Evolutionary conservation across 805 yeast species (phyloP), one percentile per base, ranked within the genome.

Genomic region (Saccharomycopsis javanensis): DNA sequence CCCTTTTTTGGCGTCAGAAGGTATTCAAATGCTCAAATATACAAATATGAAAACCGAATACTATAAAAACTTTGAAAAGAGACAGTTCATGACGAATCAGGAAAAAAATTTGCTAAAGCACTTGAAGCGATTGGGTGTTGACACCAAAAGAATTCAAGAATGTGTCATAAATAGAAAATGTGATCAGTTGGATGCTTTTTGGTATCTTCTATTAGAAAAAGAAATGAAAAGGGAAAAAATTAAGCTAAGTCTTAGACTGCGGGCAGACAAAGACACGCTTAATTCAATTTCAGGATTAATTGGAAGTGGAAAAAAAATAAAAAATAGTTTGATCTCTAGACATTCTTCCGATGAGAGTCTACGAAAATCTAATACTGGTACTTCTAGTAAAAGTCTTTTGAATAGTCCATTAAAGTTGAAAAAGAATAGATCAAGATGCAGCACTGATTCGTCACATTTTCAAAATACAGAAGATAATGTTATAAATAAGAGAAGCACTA

Each of bases 141-240:
- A 60, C 31, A 52, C 56, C 7, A 57, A 55, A 27, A 59, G 50
- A 33, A 51, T 59, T 10, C 55, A 57, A 35, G 60, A 56, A n/a
- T 79, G 86, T 30, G 82, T 89, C 3, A 64, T 71, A 30, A 75
- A 77, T 57, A 76, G 78, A 51, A 81, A 83, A 57, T 80, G 88
- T 69, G 94, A 87, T 68, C 74, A 88, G 0, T 23, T 57, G 10
- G 60, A 60, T 38, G 62, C 58, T 11, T 51, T 60, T 35, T 60
- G 62, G 62, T 51, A 58, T 33, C 55, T 61, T 30, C 37, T 59
- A 10, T 33, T 59, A 5, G 60, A 59, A 56, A 69, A 70, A 35
- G 75, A 74, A 54, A 68, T 62, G 51, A 67, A 66, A 53, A 62
- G 64, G 35, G 71, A 71, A 42, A 66, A 62, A 5, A 61, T 64